A percentile compares a stretch with the other conserved stretches of the same genome.
phyloP scores from a whole-genome alignment of 495 filamentous ascomycete genomes.

The Monascus purpureus region DNA sequence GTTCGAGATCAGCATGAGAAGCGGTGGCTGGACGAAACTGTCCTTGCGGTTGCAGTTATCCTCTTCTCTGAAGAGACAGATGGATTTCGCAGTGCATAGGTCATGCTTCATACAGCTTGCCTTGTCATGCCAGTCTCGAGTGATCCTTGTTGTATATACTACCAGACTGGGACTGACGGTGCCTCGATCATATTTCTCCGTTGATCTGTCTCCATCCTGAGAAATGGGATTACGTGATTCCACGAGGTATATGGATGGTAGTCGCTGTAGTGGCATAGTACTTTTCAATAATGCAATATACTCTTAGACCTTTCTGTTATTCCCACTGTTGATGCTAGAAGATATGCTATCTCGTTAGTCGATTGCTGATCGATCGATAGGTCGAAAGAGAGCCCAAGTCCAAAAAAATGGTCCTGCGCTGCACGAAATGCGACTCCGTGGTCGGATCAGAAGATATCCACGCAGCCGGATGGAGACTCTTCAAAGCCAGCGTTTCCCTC shows the following conservation, averaged over 20 bases:
- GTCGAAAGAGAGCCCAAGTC: no score
- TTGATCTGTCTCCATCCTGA: constrained; percentile 28
- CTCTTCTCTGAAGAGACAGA: constrained; percentile 14
- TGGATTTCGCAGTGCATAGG: constrained; percentile 25
- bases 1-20: constrained; percentile 14
- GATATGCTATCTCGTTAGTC: no score
- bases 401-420: no score
- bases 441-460: constrained; percentile 31
- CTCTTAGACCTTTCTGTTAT: no score
- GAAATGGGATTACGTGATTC: constrained; percentile 35
- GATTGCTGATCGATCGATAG: no score
- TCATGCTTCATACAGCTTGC: no score
- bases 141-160: no score
- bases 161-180: no score
- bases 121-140: no score
- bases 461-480: constrained; percentile 30
- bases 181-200: constrained; percentile 14
- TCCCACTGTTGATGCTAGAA: constrained; percentile 1
- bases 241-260: constrained; percentile 40
- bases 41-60: constrained; percentile 23
- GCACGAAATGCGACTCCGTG: constrained; percentile 23
- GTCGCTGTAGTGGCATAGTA: no score
- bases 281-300: no score
- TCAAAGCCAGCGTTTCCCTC: constrained; percentile 35
- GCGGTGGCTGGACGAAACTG: constrained; percentile 10